A percentile compares a stretch with the other conserved stretches of the same genome.
These are phyloP conservation scores for Irineochytrium annulatum DNA, from an alignment of 192 early-diverging fungal species.

Conservation along the genomic window DNA sequence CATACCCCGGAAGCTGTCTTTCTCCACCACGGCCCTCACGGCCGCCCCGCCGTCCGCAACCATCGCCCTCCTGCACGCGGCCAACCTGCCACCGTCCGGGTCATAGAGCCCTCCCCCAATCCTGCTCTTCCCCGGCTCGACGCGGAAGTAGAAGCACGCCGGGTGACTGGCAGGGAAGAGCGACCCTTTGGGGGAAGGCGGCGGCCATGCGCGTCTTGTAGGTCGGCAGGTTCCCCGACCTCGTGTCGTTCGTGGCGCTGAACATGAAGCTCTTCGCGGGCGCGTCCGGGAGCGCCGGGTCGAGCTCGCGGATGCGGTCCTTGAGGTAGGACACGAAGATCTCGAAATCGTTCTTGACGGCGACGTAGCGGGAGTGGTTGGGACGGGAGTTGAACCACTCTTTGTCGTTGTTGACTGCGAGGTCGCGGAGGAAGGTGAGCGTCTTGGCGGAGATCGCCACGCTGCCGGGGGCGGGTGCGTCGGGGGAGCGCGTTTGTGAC, in stretches of 20 bases:
- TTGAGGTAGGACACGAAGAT: background rate
- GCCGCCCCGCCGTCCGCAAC: slow-evolving; percentile 22
- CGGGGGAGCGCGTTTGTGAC: background rate
- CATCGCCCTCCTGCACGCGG: slow-evolving; percentile 23
- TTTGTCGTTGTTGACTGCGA: slow-evolving; percentile 6
- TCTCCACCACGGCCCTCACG: slow-evolving; percentile 21
- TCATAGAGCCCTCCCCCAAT: slow-evolving; percentile 48
- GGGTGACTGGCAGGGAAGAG: background rate
- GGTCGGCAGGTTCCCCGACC: slow-evolving; percentile 53
- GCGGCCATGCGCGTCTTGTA: slow-evolving; percentile 51
- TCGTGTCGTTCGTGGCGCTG: slow-evolving; percentile 48
- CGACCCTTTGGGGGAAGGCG: slow-evolving; percentile 44
- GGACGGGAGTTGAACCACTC: slow-evolving; percentile 11
- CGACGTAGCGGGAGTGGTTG: slow-evolving; percentile 3
- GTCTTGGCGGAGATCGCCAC: background rate
- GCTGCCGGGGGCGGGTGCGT: background rate
- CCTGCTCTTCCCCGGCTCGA: slow-evolving; percentile 38
- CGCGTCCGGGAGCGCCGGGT: slow-evolving; percentile 1
- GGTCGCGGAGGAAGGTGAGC: background rate
- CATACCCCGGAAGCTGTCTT: background rate
- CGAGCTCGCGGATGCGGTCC: background rate
- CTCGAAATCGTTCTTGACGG: slow-evolving; percentile 5
- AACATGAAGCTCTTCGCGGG: slow-evolving; percentile 9
- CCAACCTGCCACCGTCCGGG: slow-evolving; percentile 28
- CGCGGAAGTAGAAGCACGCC: slow-evolving; percentile 50